These are phyloP conservation scores for Hydrangea macrophylla DNA, from an alignment of 148 eudicot species.

Conservation along the genomic window DNA sequence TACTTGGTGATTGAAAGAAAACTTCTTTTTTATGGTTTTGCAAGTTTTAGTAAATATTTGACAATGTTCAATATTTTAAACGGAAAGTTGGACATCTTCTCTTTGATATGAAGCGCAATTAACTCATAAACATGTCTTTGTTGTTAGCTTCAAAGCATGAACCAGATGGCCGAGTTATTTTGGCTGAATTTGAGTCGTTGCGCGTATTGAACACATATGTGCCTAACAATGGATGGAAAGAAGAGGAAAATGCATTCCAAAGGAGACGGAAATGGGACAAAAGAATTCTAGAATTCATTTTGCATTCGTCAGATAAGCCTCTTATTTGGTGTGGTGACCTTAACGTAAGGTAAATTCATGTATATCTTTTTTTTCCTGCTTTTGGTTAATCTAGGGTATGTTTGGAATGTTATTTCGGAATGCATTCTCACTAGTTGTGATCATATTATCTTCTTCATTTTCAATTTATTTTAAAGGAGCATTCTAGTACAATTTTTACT, in stretches of 20 bases:
- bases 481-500: no score
- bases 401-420: neutral
- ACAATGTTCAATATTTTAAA: no score
- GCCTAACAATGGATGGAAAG: slow-evolving; percentile 99
- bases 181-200: slow-evolving; percentile 89
- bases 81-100: neutral
- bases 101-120: slow-evolving; percentile 5
- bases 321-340: slow-evolving; percentile 99
- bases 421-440: neutral
- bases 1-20: neutral
- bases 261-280: slow-evolving; percentile 99
- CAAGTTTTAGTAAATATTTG: no score
- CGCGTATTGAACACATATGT: slow-evolving; percentile 80
- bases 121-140: slow-evolving; percentile 10
- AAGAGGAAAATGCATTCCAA: slow-evolving; percentile 81
- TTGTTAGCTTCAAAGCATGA: slow-evolving; percentile 81
- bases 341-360: slow-evolving; percentile 91
- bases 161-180: slow-evolving; percentile 88
- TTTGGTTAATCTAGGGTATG: neutral
- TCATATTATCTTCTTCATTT: neutral
- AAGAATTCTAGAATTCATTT: slow-evolving; percentile 77
- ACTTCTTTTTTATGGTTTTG: slow-evolving; percentile 2
- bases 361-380: neutral
- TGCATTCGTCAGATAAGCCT: slow-evolving; percentile 75
- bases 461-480: no score